Conservation (phyloP, 345 rosid genomes). For the Lumnitzera littorea region DNA sequence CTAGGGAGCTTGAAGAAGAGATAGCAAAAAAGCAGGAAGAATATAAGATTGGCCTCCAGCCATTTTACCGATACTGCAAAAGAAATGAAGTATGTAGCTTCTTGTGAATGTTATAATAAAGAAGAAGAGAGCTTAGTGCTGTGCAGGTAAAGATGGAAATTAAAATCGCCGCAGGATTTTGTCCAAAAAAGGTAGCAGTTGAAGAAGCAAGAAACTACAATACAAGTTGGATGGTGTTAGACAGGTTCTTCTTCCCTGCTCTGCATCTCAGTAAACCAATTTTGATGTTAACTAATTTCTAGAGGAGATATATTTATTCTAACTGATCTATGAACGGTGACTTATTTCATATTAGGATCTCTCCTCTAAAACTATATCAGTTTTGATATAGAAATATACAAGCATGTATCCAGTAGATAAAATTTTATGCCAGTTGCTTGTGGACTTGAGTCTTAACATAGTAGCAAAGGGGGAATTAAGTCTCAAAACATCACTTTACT, state of each 20-base stretch:
- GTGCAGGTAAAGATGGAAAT: conserved; percentile 47
- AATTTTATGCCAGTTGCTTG: no score
- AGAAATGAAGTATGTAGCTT: conserved; percentile 27
- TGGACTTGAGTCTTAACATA: no score
- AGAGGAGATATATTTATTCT: no score
- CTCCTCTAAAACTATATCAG: background rate
- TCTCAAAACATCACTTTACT: background rate
- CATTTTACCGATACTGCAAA: conserved; percentile 35
- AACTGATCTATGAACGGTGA: no score
- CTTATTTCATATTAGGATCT: no score
- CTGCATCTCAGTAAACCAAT: background rate
- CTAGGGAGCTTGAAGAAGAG: conserved; percentile 33
- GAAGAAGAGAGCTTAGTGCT: conserved; percentile 1
- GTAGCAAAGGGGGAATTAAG: no score
- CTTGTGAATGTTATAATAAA: background rate
- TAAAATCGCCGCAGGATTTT: conserved; percentile 42
- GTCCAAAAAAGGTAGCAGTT: conserved; percentile 25
- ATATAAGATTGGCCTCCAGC: conserved; percentile 28
- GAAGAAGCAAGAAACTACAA: conserved; percentile 29
- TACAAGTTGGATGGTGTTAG: conserved; percentile 46
- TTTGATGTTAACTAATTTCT: no score
- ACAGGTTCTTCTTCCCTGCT: conserved; percentile 23
- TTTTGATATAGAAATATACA: no score
- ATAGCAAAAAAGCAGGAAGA: conserved; percentile 31
- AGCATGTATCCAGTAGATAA: no score